Base-by-base conservation (phyloP, 2,329 filamentous ascomycete species). In the Calonectria pseudoturangicola region DNA sequence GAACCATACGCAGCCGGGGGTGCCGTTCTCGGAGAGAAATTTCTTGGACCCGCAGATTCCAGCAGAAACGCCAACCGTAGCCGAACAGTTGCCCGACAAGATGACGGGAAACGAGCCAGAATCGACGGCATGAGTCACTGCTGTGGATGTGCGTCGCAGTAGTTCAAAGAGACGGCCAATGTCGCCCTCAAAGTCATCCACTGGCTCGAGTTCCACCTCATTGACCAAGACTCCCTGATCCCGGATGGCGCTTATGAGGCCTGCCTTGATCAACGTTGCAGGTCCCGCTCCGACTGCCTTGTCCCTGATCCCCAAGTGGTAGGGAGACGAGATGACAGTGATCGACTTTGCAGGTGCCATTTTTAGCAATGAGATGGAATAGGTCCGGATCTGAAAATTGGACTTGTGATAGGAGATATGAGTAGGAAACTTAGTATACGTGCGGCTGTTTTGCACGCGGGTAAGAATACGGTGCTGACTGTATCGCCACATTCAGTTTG, bases 161-260 rank as follows among this genome's bases (percentile, higher is more conserved):
- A 86, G 25, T 64, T 86, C 85, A 48, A 86, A 86, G 21, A 79
- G 82, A 21, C 82, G 82, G 0, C 82, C 82, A 47, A 86, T 85
- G 18, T 85, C 85, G 58, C 84, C 84, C 51, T 86, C 83, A 27
- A 82, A 84, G 5, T 80, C 77, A 30, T 85, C 80, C 1, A 85
- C 83, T 0, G 76, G 78, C 30, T 60, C 65, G 1, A 75, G 41
- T 43, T 83, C 82, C 30, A 78, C n/a, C 21, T 81, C 48, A 12
- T 76, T 58, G 30, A 84, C 70, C 1, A 45, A 30, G 0, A 85
- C 21, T 1, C 73, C 76, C 2, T 82, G 71, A 0, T 56, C 43
- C 64, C 79, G 70, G 16, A 86, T 79, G 0, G 74, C 66, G 16
- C 76, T 18, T n/a, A 80, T 30, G 21, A 86, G 60, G 27, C 83